Percentiles rank a stretch among this genome's conserved stretches.
phyloP scores from a whole-genome alignment of 73 alveolate species.

The Tetrahymena thermophila region DNA sequence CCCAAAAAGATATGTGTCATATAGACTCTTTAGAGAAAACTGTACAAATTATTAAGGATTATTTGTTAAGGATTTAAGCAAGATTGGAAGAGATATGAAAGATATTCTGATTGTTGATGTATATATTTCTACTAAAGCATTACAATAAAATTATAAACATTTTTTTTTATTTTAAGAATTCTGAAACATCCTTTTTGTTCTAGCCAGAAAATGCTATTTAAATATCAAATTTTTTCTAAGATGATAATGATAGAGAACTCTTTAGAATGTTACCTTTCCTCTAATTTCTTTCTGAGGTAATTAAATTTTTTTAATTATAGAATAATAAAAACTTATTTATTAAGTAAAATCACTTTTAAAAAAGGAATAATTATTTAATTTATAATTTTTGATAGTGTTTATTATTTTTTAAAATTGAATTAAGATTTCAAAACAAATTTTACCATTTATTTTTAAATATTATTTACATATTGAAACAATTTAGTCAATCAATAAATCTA shows the following conservation, averaged over 20 bases:
- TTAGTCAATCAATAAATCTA: no score
- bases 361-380: not conserved
- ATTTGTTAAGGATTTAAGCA: conserved; percentile 47
- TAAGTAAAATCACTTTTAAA: not conserved
- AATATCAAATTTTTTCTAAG: conserved; percentile 46
- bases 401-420: no score
- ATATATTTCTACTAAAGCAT: not conserved
- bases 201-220: conserved; percentile 81
- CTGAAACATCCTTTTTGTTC: conserved; percentile 70
- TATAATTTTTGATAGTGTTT: no score
- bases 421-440: no score
- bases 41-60: conserved; percentile 44
- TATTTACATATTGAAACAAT: no score
- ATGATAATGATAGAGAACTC: conserved; percentile 39
- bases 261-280: conserved; percentile 23
- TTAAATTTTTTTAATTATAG: not conserved
- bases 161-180: conserved; percentile 21
- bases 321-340: no score
- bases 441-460: no score
- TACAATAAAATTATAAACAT: not conserved
- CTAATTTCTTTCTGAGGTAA: conserved; percentile 25
- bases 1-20: conserved; percentile 5
- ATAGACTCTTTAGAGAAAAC: conserved; percentile 46
- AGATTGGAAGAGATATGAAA: conserved; percentile 50
- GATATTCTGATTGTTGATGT: conserved; percentile 58